These are phyloP conservation scores for Yarrowia sp. DNA, from an alignment of 805 yeast genomes.

Conservation along the genomic window DNA sequence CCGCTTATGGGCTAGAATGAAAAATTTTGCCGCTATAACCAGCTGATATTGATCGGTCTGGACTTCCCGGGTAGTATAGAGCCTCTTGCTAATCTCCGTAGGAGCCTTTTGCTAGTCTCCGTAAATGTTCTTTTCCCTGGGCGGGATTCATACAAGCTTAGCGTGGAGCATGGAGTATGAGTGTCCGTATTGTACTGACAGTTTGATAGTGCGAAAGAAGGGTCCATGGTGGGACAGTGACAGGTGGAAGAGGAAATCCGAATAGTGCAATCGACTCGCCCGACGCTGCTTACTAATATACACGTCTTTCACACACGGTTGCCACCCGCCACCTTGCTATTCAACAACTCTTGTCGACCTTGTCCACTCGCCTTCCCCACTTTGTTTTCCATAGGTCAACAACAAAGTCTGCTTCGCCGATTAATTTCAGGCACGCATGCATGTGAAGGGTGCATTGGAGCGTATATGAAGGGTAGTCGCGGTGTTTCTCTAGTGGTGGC, in stretches of 20 bases:
- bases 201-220: background rate
- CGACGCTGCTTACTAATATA: too few species aligned
- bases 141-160: constrained; percentile 6
- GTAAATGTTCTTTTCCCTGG: background rate
- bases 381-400: constrained; percentile 3
- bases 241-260: too few species aligned
- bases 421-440: constrained; percentile 26
- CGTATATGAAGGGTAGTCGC: too few species aligned
- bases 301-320: too few species aligned
- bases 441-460: background rate
- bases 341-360: constrained; percentile 9
- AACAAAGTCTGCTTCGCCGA: constrained; percentile 19
- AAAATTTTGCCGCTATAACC: background rate
- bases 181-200: too few species aligned
- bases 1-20: background rate
- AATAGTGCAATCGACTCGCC: too few species aligned
- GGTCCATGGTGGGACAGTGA: too few species aligned
- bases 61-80: background rate
- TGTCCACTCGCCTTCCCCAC: constrained; percentile 4
- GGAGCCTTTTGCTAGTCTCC: background rate
- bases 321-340: background rate
- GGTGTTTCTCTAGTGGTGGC: too few species aligned
- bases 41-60: background rate
- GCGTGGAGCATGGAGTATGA: background rate
- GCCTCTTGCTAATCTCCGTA: background rate